Percentiles rank a stretch among this genome's conserved stretches.
Evolutionary conservation across 768 basidiomycete genomes (phyloP).

Genomic region (Lactarius indigo): DNA sequence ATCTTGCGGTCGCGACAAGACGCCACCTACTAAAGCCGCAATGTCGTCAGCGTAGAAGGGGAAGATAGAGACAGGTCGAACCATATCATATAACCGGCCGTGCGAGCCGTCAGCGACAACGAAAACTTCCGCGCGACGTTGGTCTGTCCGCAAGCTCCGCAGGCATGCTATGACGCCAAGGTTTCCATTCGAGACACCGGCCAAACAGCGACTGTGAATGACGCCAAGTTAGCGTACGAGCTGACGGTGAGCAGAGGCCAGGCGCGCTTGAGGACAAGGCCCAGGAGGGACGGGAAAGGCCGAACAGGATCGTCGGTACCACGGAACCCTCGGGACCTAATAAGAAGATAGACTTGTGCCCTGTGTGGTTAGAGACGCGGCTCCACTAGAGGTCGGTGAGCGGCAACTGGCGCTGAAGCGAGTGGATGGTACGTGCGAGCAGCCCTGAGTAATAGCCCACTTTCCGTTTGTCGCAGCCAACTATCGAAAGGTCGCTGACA

Average conservation of each 20-base stretch:
- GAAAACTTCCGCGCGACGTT: constrained; percentile 47
- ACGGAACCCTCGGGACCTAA: constrained; percentile 35
- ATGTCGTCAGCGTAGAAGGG: background rate
- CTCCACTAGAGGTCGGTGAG: constrained; percentile 46
- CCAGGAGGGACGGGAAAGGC: constrained; percentile 36
- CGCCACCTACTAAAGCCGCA: constrained; percentile 25
- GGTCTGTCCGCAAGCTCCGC: constrained; percentile 61
- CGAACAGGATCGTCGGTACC: constrained; percentile 36
- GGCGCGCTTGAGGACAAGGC: constrained; percentile 31
- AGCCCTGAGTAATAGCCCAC: constrained; percentile 50
- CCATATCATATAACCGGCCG: constrained; percentile 18
- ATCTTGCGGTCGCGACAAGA: constrained; percentile 29
- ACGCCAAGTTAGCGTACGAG: background rate
- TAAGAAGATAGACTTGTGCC: constrained; percentile 47
- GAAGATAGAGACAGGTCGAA: background rate
- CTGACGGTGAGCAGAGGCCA: background rate
- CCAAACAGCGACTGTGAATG: constrained; percentile 10
- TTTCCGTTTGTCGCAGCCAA: constrained; percentile 42
- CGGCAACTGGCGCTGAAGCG: background rate
- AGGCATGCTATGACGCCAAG: constrained; percentile 63
- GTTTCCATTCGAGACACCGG: constrained; percentile 21
- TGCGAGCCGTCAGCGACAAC: constrained; percentile 33
- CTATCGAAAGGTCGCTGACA: constrained; percentile 40
- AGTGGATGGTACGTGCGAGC: constrained; percentile 36
- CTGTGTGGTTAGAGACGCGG: constrained; percentile 43